phyloP scores from a whole-genome alignment of 352 stramenopile genomes.

The Pythium aristosporum region DNA sequence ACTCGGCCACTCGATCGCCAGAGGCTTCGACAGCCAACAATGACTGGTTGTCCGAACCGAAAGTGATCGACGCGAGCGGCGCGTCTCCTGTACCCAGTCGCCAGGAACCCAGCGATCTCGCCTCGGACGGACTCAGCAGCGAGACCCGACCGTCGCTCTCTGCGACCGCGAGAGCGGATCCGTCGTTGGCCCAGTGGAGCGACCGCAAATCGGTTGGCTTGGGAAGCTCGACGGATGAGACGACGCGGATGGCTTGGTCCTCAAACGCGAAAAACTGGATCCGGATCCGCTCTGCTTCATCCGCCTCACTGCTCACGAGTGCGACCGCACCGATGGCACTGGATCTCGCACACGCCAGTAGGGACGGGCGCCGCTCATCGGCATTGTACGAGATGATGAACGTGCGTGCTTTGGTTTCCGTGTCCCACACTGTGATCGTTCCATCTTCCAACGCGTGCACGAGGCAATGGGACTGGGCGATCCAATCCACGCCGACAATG shows the following conservation, averaged over 20 bases:
- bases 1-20: not conserved
- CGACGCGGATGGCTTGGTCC: slow-evolving; percentile 15
- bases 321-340: slow-evolving; percentile 16
- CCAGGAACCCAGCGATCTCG: not conserved
- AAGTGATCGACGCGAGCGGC: not conserved
- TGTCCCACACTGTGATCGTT: slow-evolving; percentile 26
- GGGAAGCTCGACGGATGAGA: slow-evolving; percentile 18
- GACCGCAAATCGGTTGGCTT: not conserved
- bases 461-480: slow-evolving; percentile 20
- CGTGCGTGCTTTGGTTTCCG: not conserved
- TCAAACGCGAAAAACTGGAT: slow-evolving; percentile 27
- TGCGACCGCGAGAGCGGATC: slow-evolving; percentile 3
- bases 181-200: slow-evolving; percentile 17
- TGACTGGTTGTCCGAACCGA: slow-evolving; percentile 10
- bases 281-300: not conserved
- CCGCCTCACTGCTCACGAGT: not conserved
- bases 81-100: not conserved
- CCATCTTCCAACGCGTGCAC: slow-evolving; percentile 25
- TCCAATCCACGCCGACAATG: slow-evolving; percentile 17
- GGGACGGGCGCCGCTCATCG: slow-evolving; percentile 11
- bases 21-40: not conserved
- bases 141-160: slow-evolving; percentile 1
- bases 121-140: slow-evolving; percentile 6
- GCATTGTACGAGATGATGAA: slow-evolving; percentile 25
- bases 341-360: slow-evolving; percentile 12